A percentile compares a stretch with the other conserved stretches of the same genome.
phyloP scores from a whole-genome alignment of 164 flowering plant species.

The Echeveria elegans region DNA sequence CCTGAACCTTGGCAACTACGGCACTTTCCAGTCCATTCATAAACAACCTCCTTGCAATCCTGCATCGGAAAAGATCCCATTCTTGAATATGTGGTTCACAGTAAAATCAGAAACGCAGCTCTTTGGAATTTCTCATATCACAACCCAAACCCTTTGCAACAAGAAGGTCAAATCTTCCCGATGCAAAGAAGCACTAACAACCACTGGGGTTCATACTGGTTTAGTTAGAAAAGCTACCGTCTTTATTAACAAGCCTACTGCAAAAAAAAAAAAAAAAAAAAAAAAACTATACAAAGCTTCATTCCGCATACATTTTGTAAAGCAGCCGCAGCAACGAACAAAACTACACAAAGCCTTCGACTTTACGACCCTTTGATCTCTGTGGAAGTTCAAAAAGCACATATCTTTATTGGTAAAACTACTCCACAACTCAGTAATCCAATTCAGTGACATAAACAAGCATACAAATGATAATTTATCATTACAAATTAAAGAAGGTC shows the following conservation, averaged over 20 bases:
- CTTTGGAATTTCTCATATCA: neutral
- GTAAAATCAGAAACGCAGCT: neutral
- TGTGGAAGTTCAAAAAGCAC: too few relatives aligned
- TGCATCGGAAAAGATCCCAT: slow-evolving; percentile 20
- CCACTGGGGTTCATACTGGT: too few relatives aligned
- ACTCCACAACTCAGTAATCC: neutral
- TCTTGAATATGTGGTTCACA: neutral
- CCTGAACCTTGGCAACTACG: slow-evolving; percentile 94
- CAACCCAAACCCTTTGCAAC: neutral
- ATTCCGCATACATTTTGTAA: too few relatives aligned
- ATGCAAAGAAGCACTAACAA: too few relatives aligned
- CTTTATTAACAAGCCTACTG: too few relatives aligned
- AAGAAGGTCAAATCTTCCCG: too few relatives aligned
- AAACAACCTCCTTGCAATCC: slow-evolving; percentile 85
- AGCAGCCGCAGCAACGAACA: neutral
- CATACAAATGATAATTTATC: neutral
- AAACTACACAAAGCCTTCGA: neutral
- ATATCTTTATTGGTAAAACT: neutral
- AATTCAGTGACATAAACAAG: neutral
- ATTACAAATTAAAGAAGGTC: neutral
- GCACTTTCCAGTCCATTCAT: slow-evolving; percentile 98
- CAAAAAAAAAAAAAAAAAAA: too few relatives aligned
- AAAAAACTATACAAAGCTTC: too few relatives aligned
- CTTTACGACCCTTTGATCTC: too few relatives aligned
- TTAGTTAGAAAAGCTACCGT: too few relatives aligned